These are phyloP conservation scores for Purpureocillium lavendulum DNA, from an alignment of 2,329 filamentous ascomycete genomes.

Conservation along the genomic window DNA sequence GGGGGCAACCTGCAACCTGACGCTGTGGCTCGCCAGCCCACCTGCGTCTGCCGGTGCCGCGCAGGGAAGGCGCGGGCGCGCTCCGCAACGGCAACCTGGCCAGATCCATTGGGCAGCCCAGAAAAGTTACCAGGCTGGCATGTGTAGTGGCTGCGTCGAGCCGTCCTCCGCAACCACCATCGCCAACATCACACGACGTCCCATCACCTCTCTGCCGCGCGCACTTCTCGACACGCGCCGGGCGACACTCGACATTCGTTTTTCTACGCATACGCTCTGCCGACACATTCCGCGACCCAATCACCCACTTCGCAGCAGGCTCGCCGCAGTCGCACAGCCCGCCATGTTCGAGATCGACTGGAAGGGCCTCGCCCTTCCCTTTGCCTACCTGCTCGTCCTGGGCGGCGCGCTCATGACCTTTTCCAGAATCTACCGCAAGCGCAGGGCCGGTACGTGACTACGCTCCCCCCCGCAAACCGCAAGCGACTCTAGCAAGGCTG, in stretches of 20 bases:
- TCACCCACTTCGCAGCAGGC: not conserved
- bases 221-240: not conserved
- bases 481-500: no score
- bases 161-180: no score
- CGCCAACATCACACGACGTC: not conserved
- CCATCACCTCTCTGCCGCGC: not conserved
- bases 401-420: conserved; percentile 86
- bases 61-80: no score
- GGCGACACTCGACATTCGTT: not conserved
- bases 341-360: conserved; percentile 49
- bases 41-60: no score
- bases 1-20: not conserved
- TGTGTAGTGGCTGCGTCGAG: not conserved
- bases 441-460: conserved; percentile 64
- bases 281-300: not conserved
- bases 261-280: not conserved
- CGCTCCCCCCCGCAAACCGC: not conserved
- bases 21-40: not conserved
- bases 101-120: conserved; percentile 2
- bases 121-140: conserved; percentile 3
- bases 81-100: conserved; percentile 7
- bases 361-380: conserved; percentile 76
- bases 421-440: conserved; percentile 84
- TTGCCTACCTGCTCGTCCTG: conserved; percentile 84
- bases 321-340: not conserved